Percentiles rank a stretch among this genome's conserved stretches.
Conservation (phyloP, 768 basidiomycete genomes). For the Hygrocybe punicea region DNA sequence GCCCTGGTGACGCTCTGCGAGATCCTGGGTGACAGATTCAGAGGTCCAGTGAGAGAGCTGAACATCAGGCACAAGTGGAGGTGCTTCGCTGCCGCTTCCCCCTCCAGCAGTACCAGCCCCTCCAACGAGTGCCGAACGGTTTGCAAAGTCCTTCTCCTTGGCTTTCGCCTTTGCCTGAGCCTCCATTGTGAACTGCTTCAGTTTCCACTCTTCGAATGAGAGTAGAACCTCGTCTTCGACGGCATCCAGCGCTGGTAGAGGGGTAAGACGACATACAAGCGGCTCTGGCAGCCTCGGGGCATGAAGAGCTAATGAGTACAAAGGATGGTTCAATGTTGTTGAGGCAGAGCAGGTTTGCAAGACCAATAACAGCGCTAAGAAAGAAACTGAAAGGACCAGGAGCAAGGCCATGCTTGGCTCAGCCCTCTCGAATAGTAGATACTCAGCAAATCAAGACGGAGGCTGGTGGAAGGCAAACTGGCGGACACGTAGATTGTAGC, state of each 20-base stretch:
- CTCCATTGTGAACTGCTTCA: slow-evolving; percentile 51
- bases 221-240: slow-evolving; percentile 64
- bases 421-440: too few species aligned
- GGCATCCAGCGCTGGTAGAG: slow-evolving; percentile 44
- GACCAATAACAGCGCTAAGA: slow-evolving; percentile 39
- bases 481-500: too few species aligned
- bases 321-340: slow-evolving; percentile 50
- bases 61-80: background rate
- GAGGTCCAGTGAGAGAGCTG: background rate
- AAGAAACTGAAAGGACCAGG: slow-evolving; percentile 27
- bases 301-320: slow-evolving; percentile 52
- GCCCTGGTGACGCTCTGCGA: slow-evolving; percentile 17
- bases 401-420: background rate
- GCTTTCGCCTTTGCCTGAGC: slow-evolving; percentile 28
- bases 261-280: slow-evolving; percentile 68
- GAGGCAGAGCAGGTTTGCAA: slow-evolving; percentile 35
- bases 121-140: slow-evolving; percentile 14
- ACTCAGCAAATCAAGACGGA: too few species aligned
- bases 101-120: slow-evolving; percentile 3
- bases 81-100: slow-evolving; percentile 9
- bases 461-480: too few species aligned
- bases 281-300: slow-evolving; percentile 49
- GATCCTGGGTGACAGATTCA: slow-evolving; percentile 14
- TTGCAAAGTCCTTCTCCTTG: slow-evolving; percentile 22
- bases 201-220: slow-evolving; percentile 89